A percentile compares a stretch with the other conserved stretches of the same genome.
Conservation (phyloP, 2,329 filamentous ascomycete genomes). For the Lachnellula suecica region DNA sequence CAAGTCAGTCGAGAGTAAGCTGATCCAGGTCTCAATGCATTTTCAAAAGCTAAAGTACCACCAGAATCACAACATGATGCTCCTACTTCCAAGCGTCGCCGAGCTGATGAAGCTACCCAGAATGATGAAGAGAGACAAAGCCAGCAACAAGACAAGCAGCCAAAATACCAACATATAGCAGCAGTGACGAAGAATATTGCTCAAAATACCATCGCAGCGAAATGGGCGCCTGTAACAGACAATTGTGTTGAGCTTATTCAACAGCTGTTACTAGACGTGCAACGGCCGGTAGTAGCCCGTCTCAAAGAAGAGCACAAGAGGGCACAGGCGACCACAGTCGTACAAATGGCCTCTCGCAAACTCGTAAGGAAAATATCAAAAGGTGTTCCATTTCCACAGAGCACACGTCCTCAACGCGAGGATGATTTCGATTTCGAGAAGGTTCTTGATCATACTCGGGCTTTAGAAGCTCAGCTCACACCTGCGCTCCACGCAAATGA, state of each 20-base stretch:
- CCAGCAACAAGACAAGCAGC: conserved; percentile 7
- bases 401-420: conserved; percentile 47
- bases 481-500: conserved; percentile 62
- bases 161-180: conserved; percentile 49
- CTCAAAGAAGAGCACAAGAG: conserved; percentile 45
- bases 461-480: conserved; percentile 58
- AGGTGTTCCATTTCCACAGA: conserved; percentile 66
- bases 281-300: conserved; percentile 60
- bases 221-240: conserved; percentile 60
- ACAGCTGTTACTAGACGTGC: conserved; percentile 55
- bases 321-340: conserved; percentile 46
- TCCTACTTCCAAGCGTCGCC: conserved; percentile 2
- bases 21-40: conserved; percentile 1
- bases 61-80: conserved; percentile 4
- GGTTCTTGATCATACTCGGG: conserved; percentile 57
- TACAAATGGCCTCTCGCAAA: conserved; percentile 54
- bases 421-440: conserved; percentile 66
- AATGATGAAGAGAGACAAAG: conserved; percentile 7
- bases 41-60: background rate
- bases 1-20: conserved; percentile 15
- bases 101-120: background rate
- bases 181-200: conserved; percentile 54
- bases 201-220: conserved; percentile 64
- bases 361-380: conserved; percentile 57
- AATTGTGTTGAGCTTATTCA: conserved; percentile 56